Base-by-base conservation (phyloP, 192 early-diverging fungal species). In the Linnemannia exigua region DNA sequence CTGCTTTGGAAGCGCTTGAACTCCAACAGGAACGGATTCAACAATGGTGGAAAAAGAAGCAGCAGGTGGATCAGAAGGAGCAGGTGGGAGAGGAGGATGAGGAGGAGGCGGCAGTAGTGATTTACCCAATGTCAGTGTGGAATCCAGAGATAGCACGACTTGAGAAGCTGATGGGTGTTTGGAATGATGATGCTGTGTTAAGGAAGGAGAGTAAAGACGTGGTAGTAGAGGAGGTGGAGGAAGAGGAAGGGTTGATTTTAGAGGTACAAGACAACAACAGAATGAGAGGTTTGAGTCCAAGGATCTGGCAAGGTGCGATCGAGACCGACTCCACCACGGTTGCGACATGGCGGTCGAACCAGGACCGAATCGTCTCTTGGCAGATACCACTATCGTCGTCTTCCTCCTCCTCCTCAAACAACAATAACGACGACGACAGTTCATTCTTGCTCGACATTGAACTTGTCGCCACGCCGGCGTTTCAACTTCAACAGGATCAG, bases 351-450 rank as follows among this genome's bases (percentile, higher is more conserved):
- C 46, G 84, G 8, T 67, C 82, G 5, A 85, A 85, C 74, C 72
- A 72, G 25, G 82, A 85, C 44, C 78, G 82, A 19, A 79, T 74
- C 4, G 38, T 80, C 44, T 61, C 61, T 37, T 86, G 84, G 84
- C 22, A 67, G 31, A 44, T 33, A 12, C 16, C 41, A 5, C 25
- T n/a, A n/a, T n/a, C n/a, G n/a, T n/a, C 35, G 5, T n/a, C 22
- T 2, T 44, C 25, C 9, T 28, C 22, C 14, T 3, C 1, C 8
- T 31, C 76, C 36, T 25, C 58, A 17, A 12, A 19, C 11, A 28
- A 63, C 58, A 9, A 44, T 9, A 44, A 44, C 5, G 41, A 44
- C 41, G 41, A 44, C 9, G 41, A 44, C 9, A 44, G 41, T 9
- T 9, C 41, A 31, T 11, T 63, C 8, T 12, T 63, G 28, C 28